Conservation (phyloP, 192 early-diverging fungal genomes). For the Linnemannia hyalina region DNA sequence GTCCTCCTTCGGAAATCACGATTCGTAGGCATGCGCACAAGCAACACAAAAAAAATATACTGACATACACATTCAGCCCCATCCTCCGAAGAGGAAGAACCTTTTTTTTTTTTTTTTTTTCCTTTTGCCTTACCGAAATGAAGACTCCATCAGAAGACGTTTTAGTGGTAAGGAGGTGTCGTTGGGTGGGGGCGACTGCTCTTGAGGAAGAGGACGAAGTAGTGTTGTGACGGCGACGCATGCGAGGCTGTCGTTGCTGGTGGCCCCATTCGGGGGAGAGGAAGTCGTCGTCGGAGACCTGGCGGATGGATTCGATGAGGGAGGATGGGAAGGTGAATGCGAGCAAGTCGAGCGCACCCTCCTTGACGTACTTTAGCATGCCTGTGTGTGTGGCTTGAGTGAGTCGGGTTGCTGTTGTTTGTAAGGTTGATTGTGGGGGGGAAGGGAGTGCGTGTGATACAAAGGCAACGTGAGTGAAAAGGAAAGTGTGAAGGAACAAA, state of each 20-base stretch:
- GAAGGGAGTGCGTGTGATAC: background rate
- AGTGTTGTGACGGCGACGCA: background rate
- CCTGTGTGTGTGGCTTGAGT: background rate
- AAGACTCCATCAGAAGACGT: background rate
- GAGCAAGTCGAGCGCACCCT: constrained; percentile 38
- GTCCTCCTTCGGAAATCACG: background rate
- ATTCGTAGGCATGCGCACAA: background rate
- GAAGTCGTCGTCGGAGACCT: constrained; percentile 54
- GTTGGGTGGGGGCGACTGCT: constrained; percentile 10
- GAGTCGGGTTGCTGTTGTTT: background rate
- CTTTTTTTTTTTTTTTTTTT: too few species aligned
- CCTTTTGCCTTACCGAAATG: background rate
- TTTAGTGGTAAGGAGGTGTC: background rate
- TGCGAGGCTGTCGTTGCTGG: constrained; percentile 31
- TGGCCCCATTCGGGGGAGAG: constrained; percentile 16
- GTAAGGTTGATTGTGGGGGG: background rate
- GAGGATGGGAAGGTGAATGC: constrained; percentile 39
- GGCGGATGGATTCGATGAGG: constrained; percentile 47
- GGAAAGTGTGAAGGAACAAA: background rate
- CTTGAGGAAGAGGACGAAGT: constrained; percentile 1
- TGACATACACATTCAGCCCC: background rate
- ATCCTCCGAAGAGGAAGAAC: background rate
- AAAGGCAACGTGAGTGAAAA: background rate
- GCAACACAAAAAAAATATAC: background rate
- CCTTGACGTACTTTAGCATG: constrained; percentile 55